Evolutionary conservation across 2,329 filamentous ascomycete species (phyloP), one percentile per base, ranked within the genome.

Genomic region (Cadophora malorum): DNA sequence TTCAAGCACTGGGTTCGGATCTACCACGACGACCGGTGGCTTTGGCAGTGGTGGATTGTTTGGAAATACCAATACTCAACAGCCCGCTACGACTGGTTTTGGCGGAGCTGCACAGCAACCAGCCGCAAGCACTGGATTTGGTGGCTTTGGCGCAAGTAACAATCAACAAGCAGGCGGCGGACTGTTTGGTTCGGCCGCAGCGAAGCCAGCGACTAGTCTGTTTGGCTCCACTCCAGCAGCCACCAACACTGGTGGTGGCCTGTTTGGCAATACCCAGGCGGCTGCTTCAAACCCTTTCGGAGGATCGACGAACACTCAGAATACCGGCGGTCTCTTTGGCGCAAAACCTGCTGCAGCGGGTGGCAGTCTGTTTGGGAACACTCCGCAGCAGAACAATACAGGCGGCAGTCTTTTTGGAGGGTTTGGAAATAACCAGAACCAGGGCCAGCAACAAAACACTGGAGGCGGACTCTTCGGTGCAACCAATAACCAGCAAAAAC

Each of bases 401-500:
- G 79, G 80, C n/a, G 81, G 81, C 21, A 79, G 60, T 31, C 67
- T 74, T 23, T 75, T 74, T 23, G 76, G 78, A 53, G 70, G 70
- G 33, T 74, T 76, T 61, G 82, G 81, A 23, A 78, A 78, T 41
- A 79, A 77, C 69, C 70, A 79, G 70, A 72, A 79, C 75, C 69
- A 78, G 77, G 74, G 74, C 74, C 68, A 78, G 74, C 79, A 79
- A 74, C 79, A 78, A 78, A 76, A 76, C 74, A 67, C 78, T 72
- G 79, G 80, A 75, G 73, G 79, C 67, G 80, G 83, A 19, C 73
- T 90, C 6, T 88, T 89, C 70, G 83, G 84, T 16, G 76, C 74
- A 45, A 81, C 79, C 56, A 85, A 87, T 73, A 82, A 82, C 74
- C 83, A 85, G 72, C 81, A 83, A 65, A 88, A 87, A 73, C 84